Evolutionary conservation across 106 monocot species (phyloP).

Genomic region (Apostasia ramifera): DNA sequence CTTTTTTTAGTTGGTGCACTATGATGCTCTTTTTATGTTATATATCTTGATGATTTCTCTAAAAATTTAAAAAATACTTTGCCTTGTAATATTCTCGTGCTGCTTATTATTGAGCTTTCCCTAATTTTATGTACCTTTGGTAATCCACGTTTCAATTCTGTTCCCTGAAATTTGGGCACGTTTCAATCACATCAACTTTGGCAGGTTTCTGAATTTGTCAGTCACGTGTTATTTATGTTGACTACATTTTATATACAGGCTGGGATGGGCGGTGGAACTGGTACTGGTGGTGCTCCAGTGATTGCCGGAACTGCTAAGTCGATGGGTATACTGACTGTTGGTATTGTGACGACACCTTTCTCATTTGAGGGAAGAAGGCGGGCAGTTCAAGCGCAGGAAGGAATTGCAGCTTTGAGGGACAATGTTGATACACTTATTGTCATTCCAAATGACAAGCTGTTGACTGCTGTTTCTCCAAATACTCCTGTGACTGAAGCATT

Average conservation of each 20-base stretch:
- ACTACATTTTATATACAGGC: slow-evolving; percentile 20
- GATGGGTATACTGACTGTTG: slow-evolving; percentile 48
- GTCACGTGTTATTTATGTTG: not conserved
- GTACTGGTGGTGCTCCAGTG: slow-evolving; percentile 46
- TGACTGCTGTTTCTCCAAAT: slow-evolving; percentile 51
- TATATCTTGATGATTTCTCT: too few relatives aligned
- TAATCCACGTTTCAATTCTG: not conserved
- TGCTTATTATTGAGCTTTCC: not conserved
- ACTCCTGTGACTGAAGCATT: slow-evolving; percentile 56
- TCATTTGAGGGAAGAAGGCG: slow-evolving; percentile 41
- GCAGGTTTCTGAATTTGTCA: not conserved
- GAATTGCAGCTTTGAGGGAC: slow-evolving; percentile 35
- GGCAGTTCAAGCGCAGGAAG: slow-evolving; percentile 50
- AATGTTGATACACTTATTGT: slow-evolving; percentile 42
- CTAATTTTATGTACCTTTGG: not conserved
- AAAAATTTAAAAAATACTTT: too few relatives aligned
- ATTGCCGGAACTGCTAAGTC: slow-evolving; percentile 42
- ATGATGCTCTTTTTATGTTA: too few relatives aligned
- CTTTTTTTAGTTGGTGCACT: too few relatives aligned
- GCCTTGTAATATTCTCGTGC: not conserved
- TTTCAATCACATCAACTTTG: not conserved
- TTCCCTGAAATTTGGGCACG: not conserved
- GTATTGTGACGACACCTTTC: slow-evolving; percentile 49
- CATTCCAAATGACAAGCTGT: slow-evolving; percentile 45
- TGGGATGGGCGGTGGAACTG: slow-evolving; percentile 57